Conservation (phyloP, 495 filamentous ascomycete genomes). For the Penicillium taxi region DNA sequence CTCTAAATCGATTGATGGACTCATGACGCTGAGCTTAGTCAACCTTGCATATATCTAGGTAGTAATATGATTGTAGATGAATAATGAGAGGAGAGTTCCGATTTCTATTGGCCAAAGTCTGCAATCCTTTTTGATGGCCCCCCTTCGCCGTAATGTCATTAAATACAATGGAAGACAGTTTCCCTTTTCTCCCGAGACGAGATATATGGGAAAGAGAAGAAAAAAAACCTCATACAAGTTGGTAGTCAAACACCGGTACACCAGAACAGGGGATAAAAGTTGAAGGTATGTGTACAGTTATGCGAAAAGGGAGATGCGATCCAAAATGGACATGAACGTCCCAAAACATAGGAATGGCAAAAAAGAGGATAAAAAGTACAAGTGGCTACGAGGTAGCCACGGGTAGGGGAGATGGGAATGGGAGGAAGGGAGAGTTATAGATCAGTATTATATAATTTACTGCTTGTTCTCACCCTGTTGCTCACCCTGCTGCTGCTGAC, state of each 20-base stretch:
- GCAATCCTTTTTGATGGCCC: constrained; percentile 35
- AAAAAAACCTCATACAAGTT: constrained; percentile 23
- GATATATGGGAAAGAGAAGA: constrained; percentile 30
- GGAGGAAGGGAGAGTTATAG: constrained; percentile 1
- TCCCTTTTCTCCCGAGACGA: constrained; percentile 21
- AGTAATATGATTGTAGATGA: constrained; percentile 4
- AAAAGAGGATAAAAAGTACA: constrained; percentile 16
- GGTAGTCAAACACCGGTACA: constrained; percentile 35
- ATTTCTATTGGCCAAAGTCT: constrained; percentile 37
- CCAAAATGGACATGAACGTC: constrained; percentile 8
- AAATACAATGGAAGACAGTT: constrained; percentile 39
- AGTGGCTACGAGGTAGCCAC: neutral
- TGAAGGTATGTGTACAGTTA: constrained; percentile 39
- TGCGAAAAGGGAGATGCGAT: constrained; percentile 26
- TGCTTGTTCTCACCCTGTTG: constrained; percentile 75
- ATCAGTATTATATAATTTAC: constrained; percentile 34
- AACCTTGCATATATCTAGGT: too few relatives aligned
- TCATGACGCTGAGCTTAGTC: too few relatives aligned
- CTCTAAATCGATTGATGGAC: too few relatives aligned
- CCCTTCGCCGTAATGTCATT: constrained; percentile 41
- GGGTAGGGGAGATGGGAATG: constrained; percentile 3
- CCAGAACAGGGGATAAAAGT: constrained; percentile 24
- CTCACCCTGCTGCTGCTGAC: constrained; percentile 48
- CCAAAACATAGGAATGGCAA: constrained; percentile 18
- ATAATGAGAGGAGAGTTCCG: constrained; percentile 43